These are phyloP conservation scores for Ampelomyces quisqualis DNA, from an alignment of 2,329 filamentous ascomycete genomes.

Conservation along the genomic window DNA sequence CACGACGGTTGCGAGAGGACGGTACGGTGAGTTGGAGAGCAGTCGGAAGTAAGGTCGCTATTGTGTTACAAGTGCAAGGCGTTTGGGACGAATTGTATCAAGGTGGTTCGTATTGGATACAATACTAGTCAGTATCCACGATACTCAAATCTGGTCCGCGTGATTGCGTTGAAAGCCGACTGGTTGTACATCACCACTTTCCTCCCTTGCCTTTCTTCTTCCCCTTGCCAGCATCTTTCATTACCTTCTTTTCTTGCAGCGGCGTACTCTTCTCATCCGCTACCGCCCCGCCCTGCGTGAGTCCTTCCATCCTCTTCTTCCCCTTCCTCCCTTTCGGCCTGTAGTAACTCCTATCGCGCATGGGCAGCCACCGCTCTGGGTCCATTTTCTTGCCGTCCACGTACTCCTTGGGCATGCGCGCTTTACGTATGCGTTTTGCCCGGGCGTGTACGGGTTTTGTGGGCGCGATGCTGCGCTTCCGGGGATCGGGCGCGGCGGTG, in stretches of 20 bases:
- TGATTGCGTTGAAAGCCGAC: too few relatives aligned
- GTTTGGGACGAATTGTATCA: not conserved
- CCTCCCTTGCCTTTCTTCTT: conserved; percentile 43
- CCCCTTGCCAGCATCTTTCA: conserved; percentile 36
- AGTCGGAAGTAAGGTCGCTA: conserved; percentile 48
- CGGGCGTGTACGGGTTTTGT: conserved; percentile 51
- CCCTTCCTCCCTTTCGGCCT: conserved; percentile 89
- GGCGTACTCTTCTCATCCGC: conserved; percentile 59
- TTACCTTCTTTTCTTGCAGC: conserved; percentile 35
- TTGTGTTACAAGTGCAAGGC: not conserved
- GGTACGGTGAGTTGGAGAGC: conserved; percentile 92
- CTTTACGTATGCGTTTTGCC: conserved; percentile 60
- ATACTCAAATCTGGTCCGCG: too few relatives aligned
- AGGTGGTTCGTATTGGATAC: too few relatives aligned
- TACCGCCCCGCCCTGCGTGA: conserved; percentile 82
- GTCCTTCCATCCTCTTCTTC: conserved; percentile 68
- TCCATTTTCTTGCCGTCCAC: conserved; percentile 79
- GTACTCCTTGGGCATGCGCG: conserved; percentile 69
- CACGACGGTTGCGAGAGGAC: conserved; percentile 85
- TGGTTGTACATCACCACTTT: conserved; percentile 24
- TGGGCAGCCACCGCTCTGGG: conserved; percentile 87
- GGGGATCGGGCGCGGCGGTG: conserved; percentile 32
- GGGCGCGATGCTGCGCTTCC: conserved; percentile 40
- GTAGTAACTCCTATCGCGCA: conserved; percentile 86
- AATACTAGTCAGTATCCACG: too few relatives aligned